Evolutionary conservation across 2,329 filamentous ascomycete genomes (phyloP), one percentile per base, ranked within the genome.

Genomic region (Rosellinia necatrix): DNA sequence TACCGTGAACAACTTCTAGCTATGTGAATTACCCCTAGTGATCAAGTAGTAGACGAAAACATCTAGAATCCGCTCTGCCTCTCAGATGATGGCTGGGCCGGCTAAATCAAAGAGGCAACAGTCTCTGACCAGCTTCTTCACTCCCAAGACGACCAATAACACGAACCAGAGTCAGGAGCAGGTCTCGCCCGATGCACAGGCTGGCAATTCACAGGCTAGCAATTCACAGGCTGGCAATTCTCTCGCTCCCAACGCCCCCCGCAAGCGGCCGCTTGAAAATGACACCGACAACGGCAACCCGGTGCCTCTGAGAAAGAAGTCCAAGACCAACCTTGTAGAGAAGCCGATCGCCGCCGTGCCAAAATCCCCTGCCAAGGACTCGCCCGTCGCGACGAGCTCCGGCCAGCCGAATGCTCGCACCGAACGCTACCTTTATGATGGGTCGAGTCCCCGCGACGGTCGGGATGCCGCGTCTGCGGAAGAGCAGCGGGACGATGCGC

Each of bases 81-180:
- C 27, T 27, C 30, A 52, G 60, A 40, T 27, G 8, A 78, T 78
- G 75, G 68, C 74, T 13, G 70, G 71, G 25, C 67, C 72, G 12
- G 58, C 77, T 1, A 78, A 77, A 24, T 75, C 71, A 51, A 89
- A 88, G 73, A 90, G 88, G 66, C 91, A 97, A 69, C 83, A 88
- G 63, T 90, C 91, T 1, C 87, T 97, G 59, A 94, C 91, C 3
- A 92, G 86, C 69, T 96, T 96, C 75, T 96, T 96, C 71, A 83
- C 85, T 1, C 85, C 84, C 12, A 87, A 82, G 61, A 75, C 82
- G 10, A 70, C 75, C 68, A 81, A 81, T 70, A 77, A 75, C 54
- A 65, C 76, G 48, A 22, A 6, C 44, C 66, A 65, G 48, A 59
- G 40, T 41, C 53, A 63, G 66, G 41, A 32, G 61, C 49, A 57